A percentile compares a stretch with the other conserved stretches of the same genome.
Evolutionary conservation across 768 basidiomycete genomes (phyloP).

Genomic region (Hortiboletus flavorubellus): DNA sequence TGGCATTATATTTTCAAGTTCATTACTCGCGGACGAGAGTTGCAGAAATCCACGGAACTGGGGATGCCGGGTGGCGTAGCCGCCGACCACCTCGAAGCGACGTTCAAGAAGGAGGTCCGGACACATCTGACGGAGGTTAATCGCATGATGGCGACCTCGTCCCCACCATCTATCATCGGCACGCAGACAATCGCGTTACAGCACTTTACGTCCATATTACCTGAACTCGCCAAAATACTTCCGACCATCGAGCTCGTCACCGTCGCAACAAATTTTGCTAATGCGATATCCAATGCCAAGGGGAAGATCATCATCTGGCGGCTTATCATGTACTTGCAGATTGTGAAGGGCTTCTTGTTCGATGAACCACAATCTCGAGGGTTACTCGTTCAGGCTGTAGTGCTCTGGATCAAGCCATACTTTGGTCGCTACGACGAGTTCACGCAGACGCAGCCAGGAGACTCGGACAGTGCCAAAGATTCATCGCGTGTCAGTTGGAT

Average conservation of each 20-base stretch:
- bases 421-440: slow-evolving; percentile 92
- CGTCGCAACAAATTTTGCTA: slow-evolving; percentile 83
- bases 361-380: slow-evolving; percentile 77
- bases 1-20: slow-evolving; percentile 98
- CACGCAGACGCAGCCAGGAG: slow-evolving; percentile 55
- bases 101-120: slow-evolving; percentile 81
- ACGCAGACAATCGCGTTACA: slow-evolving; percentile 94
- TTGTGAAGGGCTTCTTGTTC: slow-evolving; percentile 86
- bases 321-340: slow-evolving; percentile 88
- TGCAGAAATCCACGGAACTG: slow-evolving; percentile 79
- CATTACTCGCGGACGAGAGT: slow-evolving; percentile 82
- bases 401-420: slow-evolving; percentile 93
- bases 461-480: slow-evolving; percentile 66
- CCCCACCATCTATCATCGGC: slow-evolving; percentile 87
- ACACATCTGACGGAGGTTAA: slow-evolving; percentile 79
- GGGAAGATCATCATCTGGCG: slow-evolving; percentile 93
- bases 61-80: slow-evolving; percentile 80
- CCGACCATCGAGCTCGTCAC: slow-evolving; percentile 80
- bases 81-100: slow-evolving; percentile 78
- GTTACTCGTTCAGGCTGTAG: slow-evolving; percentile 79
- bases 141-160: slow-evolving; percentile 78
- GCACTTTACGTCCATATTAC: slow-evolving; percentile 89
- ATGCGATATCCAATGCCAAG: slow-evolving; percentile 70
- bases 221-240: slow-evolving; percentile 82
- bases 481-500: slow-evolving; percentile 82